A percentile compares a stretch with the other conserved stretches of the same genome.
These are phyloP conservation scores for Aciculosporium take DNA, from an alignment of 2,329 filamentous ascomycete genomes.

Conservation along the genomic window DNA sequence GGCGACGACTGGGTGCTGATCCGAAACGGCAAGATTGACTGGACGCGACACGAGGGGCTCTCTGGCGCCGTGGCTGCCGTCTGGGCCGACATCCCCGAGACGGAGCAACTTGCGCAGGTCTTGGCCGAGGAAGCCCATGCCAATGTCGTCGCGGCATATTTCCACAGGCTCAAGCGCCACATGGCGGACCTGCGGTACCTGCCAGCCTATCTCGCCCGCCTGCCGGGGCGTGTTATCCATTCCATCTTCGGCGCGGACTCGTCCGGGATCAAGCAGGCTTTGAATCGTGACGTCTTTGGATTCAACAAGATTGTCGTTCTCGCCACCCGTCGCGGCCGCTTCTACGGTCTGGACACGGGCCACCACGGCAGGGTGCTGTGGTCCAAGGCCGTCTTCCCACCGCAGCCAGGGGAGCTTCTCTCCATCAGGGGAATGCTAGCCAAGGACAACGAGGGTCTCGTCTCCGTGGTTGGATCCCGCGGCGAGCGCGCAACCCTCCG, in stretches of 20 bases:
- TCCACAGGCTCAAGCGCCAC: conserved; percentile 76
- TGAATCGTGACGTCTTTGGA: conserved; percentile 65
- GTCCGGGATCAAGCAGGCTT: conserved; percentile 26
- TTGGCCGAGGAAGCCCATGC: conserved; percentile 77
- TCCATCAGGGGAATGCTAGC: conserved; percentile 54
- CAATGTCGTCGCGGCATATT: conserved; percentile 66
- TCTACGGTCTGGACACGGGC: conserved; percentile 68
- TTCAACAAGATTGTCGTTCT: conserved; percentile 77
- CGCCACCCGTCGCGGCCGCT: conserved; percentile 62
- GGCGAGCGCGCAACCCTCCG: conserved; percentile 48
- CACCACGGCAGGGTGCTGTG: conserved; percentile 62
- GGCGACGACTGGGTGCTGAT: conserved; percentile 68
- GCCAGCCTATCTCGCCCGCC: conserved; percentile 53
- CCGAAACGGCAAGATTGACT: conserved; percentile 66
- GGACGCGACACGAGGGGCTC: conserved; percentile 71
- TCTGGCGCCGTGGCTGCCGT: conserved; percentile 65
- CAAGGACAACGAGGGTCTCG: conserved; percentile 39
- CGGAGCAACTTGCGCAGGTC: conserved; percentile 62
- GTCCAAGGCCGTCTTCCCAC: conserved; percentile 51
- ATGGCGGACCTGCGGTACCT: conserved; percentile 62
- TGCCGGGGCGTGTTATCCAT: conserved; percentile 55
- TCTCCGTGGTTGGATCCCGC: conserved; percentile 43
- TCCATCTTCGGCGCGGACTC: conserved; percentile 46
- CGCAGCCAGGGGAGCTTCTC: conserved; percentile 42
- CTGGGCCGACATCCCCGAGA: conserved; percentile 64